Evolutionary conservation across 1,284 basidiomycete species (phyloP), one percentile per base, ranked within the genome.

Genomic region (Naganishia albida): DNA sequence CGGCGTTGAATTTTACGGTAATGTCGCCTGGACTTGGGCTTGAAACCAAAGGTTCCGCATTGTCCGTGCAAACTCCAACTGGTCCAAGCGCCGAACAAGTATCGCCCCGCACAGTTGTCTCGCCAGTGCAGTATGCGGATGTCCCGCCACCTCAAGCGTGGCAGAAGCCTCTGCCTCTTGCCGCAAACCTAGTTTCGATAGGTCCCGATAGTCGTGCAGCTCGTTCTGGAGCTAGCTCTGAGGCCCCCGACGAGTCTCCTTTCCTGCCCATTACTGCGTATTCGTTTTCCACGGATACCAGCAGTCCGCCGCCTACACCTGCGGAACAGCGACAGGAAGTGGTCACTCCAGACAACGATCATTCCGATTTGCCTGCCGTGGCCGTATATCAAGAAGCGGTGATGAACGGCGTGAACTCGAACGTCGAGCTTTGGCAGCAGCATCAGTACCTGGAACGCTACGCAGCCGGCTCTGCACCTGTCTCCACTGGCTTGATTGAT

Each of bases 221-320:
- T 26, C 38, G 46, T 16, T 20, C 30, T 3, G 15, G 40, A 15
- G 28, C 50, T 10, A 26, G 28, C 10, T 8, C 42, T 7, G 30
- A 42, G 7, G 42, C 40, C n/a, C 39, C 25, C 12, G 65, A 54
- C 15, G 51, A 50, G 20, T 53, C 52, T 1, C 65, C 65, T 1
- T 23, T 62, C 15, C 54, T 68, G 10, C 67, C 67, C 8, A 68
- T 68, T 52, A 62, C 67, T 10, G 67, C 67, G 1, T 65, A 62
- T 50, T 57, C 67, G n/a, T 75, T 72, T 57, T 71, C 70, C 6
- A 77, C 74, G 1, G 74, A 74, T 43, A 75, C 75, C 15, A 55
- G 49, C 16, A 51, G 51, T 20, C 74, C 75, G 55, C 76, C 75
- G 2, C 72, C 72, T 18, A 73, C 73, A 23, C 74, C 74, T 0